Evolutionary conservation across 2,329 filamentous ascomycete genomes (phyloP).

Genomic region (Colletotrichum australisinense): DNA sequence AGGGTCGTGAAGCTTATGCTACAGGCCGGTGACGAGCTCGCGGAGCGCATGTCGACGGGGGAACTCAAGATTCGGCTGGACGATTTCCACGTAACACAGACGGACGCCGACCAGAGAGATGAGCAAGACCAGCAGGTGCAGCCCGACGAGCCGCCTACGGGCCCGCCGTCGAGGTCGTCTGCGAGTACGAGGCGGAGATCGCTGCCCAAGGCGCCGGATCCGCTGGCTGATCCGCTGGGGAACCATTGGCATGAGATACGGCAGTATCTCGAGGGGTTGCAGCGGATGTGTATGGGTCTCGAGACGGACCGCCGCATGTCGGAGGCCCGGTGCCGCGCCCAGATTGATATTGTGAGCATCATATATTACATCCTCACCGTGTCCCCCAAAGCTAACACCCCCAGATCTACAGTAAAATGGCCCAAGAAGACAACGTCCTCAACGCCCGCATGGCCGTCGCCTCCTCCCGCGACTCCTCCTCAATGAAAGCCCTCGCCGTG

Average conservation of each 20-base stretch:
- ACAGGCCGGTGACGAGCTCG: slow-evolving; percentile 55
- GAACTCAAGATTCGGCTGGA: slow-evolving; percentile 36
- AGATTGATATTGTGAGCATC: slow-evolving; percentile 56
- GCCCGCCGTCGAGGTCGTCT: slow-evolving; percentile 20
- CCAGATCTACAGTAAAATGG: slow-evolving; percentile 61
- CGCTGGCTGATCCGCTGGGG: slow-evolving; percentile 41
- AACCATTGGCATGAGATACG: slow-evolving; percentile 59
- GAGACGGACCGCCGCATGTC: slow-evolving; percentile 59
- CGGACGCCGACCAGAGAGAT: slow-evolving; percentile 4
- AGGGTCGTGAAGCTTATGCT: slow-evolving; percentile 56
- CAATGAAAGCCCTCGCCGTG: slow-evolving; percentile 60
- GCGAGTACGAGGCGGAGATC: slow-evolving; percentile 25
- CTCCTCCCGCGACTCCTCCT: slow-evolving; percentile 55
- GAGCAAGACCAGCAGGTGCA: slow-evolving; percentile 24
- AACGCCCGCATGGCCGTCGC: slow-evolving; percentile 54
- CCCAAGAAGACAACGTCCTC: slow-evolving; percentile 60
- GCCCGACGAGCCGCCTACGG: slow-evolving; percentile 32
- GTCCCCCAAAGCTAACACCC: not conserved
- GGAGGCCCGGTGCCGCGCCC: slow-evolving; percentile 57
- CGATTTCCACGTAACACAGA: not conserved
- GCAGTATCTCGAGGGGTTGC: slow-evolving; percentile 57
- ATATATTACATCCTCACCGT: fast-evolving
- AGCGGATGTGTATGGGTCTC: slow-evolving; percentile 55
- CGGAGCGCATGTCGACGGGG: slow-evolving; percentile 42
- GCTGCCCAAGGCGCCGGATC: slow-evolving; percentile 14